These are phyloP conservation scores for Talaromyces atroroseus DNA, from an alignment of 2,329 filamentous ascomycete genomes.

Conservation along the genomic window DNA sequence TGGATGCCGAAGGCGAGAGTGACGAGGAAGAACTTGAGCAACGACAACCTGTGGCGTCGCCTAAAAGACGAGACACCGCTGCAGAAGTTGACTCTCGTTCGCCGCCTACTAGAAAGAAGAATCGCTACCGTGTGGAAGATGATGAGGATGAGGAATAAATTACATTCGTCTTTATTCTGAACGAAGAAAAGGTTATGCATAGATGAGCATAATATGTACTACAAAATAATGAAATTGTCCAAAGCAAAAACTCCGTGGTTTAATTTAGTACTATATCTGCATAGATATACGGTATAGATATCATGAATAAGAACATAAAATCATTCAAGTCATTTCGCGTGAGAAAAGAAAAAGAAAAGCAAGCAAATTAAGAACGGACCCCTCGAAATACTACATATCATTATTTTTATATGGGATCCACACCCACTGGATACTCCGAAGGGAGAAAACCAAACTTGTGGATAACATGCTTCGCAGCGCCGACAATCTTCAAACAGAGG, in stretches of 20 bases:
- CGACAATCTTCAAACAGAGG: conserved; percentile 31
- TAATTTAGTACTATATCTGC: neutral
- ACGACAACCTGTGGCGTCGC: conserved; percentile 14
- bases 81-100: conserved; percentile 23
- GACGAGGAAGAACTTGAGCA: conserved; percentile 27
- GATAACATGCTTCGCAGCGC: conserved; percentile 29
- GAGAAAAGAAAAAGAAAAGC: neutral
- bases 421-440: conserved; percentile 29
- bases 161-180: neutral
- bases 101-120: conserved; percentile 40
- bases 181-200: neutral
- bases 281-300: neutral
- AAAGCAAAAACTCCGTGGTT: neutral
- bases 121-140: conserved; percentile 44
- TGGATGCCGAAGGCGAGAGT: conserved; percentile 42
- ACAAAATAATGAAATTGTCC: neutral
- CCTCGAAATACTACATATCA: neutral
- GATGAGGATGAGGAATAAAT: conserved; percentile 41
- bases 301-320: neutral
- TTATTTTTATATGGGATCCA: neutral
- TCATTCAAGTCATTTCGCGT: conserved; percentile 10
- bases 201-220: neutral
- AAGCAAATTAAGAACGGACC: neutral
- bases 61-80: conserved; percentile 17
- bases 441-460: conserved; percentile 31